These are phyloP conservation scores for Periconia sp. DNA, from an alignment of 2,329 filamentous ascomycete genomes.

Conservation along the genomic window DNA sequence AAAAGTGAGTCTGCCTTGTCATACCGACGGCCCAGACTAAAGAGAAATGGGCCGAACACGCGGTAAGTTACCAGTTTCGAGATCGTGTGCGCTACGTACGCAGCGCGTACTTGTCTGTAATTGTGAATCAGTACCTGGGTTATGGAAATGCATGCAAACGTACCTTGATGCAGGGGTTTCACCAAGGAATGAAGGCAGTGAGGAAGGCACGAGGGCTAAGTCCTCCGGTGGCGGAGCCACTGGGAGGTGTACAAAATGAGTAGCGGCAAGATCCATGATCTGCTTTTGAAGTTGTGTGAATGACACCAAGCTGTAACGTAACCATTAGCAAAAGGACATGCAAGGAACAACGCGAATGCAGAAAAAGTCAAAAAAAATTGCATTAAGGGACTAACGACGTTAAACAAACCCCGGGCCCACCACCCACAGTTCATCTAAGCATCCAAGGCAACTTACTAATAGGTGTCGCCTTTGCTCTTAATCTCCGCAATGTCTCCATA, in stretches of 20 bases:
- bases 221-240: slow-evolving; percentile 54
- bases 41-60: slow-evolving; percentile 61
- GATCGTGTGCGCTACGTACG: slow-evolving; percentile 59
- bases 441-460: slow-evolving; percentile 46
- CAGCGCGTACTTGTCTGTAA: slow-evolving; percentile 51
- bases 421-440: slow-evolving; percentile 10
- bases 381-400: slow-evolving; percentile 26
- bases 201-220: slow-evolving; percentile 54
- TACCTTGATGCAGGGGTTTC: slow-evolving; percentile 53
- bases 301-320: slow-evolving; percentile 48
- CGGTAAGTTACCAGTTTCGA: slow-evolving; percentile 59
- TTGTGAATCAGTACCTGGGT: slow-evolving; percentile 1
- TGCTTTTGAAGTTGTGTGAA: slow-evolving; percentile 55
- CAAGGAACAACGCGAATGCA: slow-evolving; percentile 2
- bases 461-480: slow-evolving; percentile 47
- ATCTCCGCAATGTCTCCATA: slow-evolving; percentile 47
- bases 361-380: slow-evolving; percentile 19
- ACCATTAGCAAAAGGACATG: slow-evolving; percentile 17
- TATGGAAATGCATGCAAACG: slow-evolving; percentile 2
- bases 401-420: slow-evolving; percentile 7
- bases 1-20: slow-evolving; percentile 60
- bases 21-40: slow-evolving; percentile 56
- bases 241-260: slow-evolving; percentile 56
- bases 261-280: slow-evolving; percentile 54
- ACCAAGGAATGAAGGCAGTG: slow-evolving; percentile 57